Conservation (phyloP, 345 rosid genomes). For the Turnera subulata region DNA sequence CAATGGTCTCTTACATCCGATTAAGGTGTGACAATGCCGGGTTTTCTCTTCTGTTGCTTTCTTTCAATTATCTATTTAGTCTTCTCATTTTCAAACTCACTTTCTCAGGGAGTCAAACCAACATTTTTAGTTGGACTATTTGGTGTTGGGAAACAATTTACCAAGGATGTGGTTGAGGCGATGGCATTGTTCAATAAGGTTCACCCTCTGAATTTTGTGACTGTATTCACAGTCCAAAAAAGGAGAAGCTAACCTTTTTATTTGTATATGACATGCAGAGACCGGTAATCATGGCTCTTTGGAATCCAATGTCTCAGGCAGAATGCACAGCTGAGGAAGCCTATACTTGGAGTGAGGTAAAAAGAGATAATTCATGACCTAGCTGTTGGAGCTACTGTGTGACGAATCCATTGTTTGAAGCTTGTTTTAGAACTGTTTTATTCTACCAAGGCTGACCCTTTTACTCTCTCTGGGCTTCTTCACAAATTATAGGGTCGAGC, state of each 20-base stretch:
- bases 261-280: slow-evolving; percentile 42
- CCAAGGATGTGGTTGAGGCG: slow-evolving; percentile 77
- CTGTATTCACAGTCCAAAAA: too few species aligned
- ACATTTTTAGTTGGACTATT: slow-evolving; percentile 86
- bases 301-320: slow-evolving; percentile 91
- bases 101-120: slow-evolving; percentile 77
- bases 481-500: slow-evolving; percentile 64
- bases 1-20: slow-evolving; percentile 58
- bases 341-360: slow-evolving; percentile 80
- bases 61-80: background rate
- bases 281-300: slow-evolving; percentile 87
- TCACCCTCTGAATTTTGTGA: background rate
- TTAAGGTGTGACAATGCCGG: slow-evolving; percentile 30
- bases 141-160: slow-evolving; percentile 82
- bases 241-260: background rate
- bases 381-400: background rate
- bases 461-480: background rate
- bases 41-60: background rate
- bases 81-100: background rate
- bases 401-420: background rate
- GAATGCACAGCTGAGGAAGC: slow-evolving; percentile 98
- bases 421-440: background rate
- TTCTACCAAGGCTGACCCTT: too few species aligned
- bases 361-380: background rate
- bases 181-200: slow-evolving; percentile 81